A percentile compares a stretch with the other conserved stretches of the same genome.
Evolutionary conservation across 495 filamentous ascomycete species (phyloP).

Genomic region (Parathielavia appendiculata): DNA sequence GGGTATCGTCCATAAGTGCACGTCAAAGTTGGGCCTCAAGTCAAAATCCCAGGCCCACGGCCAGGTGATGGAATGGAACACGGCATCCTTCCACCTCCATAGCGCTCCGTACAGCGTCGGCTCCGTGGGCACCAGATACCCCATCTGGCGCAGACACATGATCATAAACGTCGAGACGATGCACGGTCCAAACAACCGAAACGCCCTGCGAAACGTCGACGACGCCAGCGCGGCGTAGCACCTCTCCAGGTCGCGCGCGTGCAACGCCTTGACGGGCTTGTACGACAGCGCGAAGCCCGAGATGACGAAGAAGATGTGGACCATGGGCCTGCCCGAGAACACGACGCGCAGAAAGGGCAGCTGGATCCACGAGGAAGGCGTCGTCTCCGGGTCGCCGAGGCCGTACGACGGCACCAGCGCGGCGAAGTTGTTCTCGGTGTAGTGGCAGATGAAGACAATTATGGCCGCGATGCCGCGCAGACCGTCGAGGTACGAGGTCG

Average conservation of each 20-base stretch:
- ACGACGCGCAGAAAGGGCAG: conserved; percentile 59
- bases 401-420: conserved; percentile 37
- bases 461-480: conserved; percentile 53
- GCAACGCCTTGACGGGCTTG: conserved; percentile 58
- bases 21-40: conserved; percentile 53
- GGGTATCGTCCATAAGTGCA: conserved; percentile 63
- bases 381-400: conserved; percentile 31
- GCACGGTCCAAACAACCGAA: conserved; percentile 61
- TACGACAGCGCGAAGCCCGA: conserved; percentile 64
- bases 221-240: conserved; percentile 46
- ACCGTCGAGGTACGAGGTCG: conserved; percentile 51
- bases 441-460: conserved; percentile 49
- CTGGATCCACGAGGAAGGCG: conserved; percentile 46
- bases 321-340: conserved; percentile 63
- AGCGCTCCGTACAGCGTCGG: conserved; percentile 41
- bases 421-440: conserved; percentile 41
- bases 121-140: conserved; percentile 36
- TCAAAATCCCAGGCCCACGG: conserved; percentile 52
- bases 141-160: conserved; percentile 49
- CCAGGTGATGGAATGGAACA: conserved; percentile 46
- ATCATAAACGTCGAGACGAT: conserved; percentile 53
- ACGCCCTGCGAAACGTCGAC: conserved; percentile 57
- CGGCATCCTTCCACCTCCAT: conserved; percentile 45
- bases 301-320: conserved; percentile 69
- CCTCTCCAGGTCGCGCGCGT: conserved; percentile 40